Evolutionary conservation across 176 grass and related monocot species (phyloP).

Genomic region (Avena atlantica): DNA sequence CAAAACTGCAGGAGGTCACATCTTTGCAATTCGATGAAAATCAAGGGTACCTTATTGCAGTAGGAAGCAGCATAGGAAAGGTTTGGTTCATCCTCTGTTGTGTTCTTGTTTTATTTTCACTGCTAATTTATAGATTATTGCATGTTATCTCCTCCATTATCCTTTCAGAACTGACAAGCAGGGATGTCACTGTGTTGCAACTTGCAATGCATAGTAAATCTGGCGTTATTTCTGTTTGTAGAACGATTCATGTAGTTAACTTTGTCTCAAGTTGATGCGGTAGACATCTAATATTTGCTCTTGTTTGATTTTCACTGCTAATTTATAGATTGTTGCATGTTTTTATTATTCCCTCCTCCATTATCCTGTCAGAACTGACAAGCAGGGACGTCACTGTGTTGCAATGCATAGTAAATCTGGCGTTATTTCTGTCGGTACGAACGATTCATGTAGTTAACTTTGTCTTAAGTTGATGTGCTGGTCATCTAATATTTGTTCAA

Average conservation of each 20-base stretch:
- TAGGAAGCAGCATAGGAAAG: constrained; percentile 88
- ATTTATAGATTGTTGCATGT: neutral
- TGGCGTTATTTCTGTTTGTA: neutral
- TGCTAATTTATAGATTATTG: neutral
- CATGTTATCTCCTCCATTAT: neutral
- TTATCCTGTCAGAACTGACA: neutral
- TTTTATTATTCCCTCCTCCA: neutral
- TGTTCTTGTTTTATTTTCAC: constrained; percentile 6
- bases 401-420: constrained; percentile 12
- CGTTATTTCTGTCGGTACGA: neutral
- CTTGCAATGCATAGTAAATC: constrained; percentile 22
- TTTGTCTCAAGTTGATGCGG: constrained; percentile 29
- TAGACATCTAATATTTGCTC: neutral
- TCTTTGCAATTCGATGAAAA: constrained; percentile 85
- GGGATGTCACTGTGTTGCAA: constrained; percentile 21
- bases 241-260: neutral
- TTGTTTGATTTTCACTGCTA: neutral
- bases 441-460: constrained; percentile 15
- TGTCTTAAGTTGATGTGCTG: constrained; percentile 20
- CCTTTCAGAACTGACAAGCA: neutral
- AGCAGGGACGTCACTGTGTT: constrained; percentile 2
- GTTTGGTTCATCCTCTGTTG: constrained; percentile 48
- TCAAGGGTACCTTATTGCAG: constrained; percentile 88
- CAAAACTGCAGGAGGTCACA: constrained; percentile 80
- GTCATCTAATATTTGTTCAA: constrained; percentile 3